Base-by-base conservation (phyloP, 495 filamentous ascomycete genomes). In the Cryomyces minteri region DNA sequence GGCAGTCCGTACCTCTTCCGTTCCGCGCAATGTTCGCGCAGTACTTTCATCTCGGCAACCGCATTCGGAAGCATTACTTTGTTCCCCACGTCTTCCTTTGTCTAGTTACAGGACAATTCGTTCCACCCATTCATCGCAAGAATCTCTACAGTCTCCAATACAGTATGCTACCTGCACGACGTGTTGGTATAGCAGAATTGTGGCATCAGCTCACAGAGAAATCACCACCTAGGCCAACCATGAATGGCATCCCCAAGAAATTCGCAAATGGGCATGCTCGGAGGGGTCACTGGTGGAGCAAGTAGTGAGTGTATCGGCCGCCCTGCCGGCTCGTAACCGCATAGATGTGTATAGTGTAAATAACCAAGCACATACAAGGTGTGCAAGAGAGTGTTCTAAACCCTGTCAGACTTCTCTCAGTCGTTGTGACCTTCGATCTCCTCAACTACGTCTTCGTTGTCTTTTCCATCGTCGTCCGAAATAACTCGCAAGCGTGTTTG, bases 71-170 rank as follows among this genome's bases (percentile, higher is more conserved):
- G 56, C 90, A 99, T 61, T 99, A 99, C 60, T 68, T 94, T 32
- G 85, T 84, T 0, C 86, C 85, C 0, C 71, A 76, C 11, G 92
- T 99, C 14, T 73, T 95, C 43, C 71, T 90, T 43, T 87, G 83
- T 46, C 74, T 99, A 2, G 66, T 86, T 30, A 94, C 86, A 1
- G 90, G 90, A 48, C 81, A 78, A 42, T 94, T 94, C 50, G 84
- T 81, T 28, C 65, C 65, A 10, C 88, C 92, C 0, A 88, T 99
- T 32, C 86, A 94, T 58, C 72, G 90, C 6, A 86, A 87, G 56
- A 93, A 86, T 56, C 68, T 99, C 39, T 99, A 99, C 63, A 88
- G 84, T 47, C 76, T 99, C 54, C 90, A 99, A 62, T 99, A 99
- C 63, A 90, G 83, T 65, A 96, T 96, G 92, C 68, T 99, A 31